A percentile compares a stretch with the other conserved stretches of the same genome.
These are phyloP conservation scores for Colletotrichum paranaense DNA, from an alignment of 2,329 filamentous ascomycete genomes.

Conservation along the genomic window DNA sequence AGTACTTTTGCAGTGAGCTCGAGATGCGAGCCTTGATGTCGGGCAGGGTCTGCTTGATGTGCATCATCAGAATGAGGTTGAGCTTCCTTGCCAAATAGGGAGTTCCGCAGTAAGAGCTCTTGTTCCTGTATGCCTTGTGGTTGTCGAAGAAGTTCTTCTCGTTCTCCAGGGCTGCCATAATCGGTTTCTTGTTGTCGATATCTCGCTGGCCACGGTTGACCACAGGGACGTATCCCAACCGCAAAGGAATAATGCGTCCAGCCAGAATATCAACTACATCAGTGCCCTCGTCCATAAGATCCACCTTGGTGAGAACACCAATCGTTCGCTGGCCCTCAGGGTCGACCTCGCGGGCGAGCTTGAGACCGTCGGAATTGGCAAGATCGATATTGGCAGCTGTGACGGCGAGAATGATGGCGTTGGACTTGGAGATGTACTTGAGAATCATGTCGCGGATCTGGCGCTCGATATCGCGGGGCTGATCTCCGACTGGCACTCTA, in stretches of 20 bases:
- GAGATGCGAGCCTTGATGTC: slow-evolving; percentile 98
- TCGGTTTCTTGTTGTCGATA: slow-evolving; percentile 98
- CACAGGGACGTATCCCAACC: slow-evolving; percentile 95
- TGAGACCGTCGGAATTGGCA: slow-evolving; percentile 97
- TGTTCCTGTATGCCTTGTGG: slow-evolving; percentile 98
- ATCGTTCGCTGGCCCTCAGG: slow-evolving; percentile 98
- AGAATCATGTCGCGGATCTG: slow-evolving; percentile 98
- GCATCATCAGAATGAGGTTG: slow-evolving; percentile 99
- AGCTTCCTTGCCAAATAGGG: slow-evolving; percentile 96
- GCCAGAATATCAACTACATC: slow-evolving; percentile 99
- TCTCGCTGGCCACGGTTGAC: slow-evolving; percentile 98
- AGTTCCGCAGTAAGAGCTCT: slow-evolving; percentile 98
- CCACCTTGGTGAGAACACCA: slow-evolving; percentile 97
- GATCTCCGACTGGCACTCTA: slow-evolving; percentile 95
- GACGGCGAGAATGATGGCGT: slow-evolving; percentile 96
- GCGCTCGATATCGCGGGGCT: slow-evolving; percentile 94
- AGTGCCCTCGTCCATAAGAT: slow-evolving; percentile 98
- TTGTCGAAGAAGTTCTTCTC: slow-evolving; percentile 99
- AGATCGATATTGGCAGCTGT: slow-evolving; percentile 97
- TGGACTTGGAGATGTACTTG: slow-evolving; percentile 98
- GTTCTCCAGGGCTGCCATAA: slow-evolving; percentile 88
- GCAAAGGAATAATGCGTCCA: slow-evolving; percentile 94
- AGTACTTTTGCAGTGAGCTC: slow-evolving; percentile 94
- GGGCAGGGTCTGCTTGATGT: slow-evolving; percentile 98
- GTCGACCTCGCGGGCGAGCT: slow-evolving; percentile 95